These are phyloP conservation scores for Dioscorea zingiberensis DNA, from an alignment of 106 monocot species.

Conservation along the genomic window DNA sequence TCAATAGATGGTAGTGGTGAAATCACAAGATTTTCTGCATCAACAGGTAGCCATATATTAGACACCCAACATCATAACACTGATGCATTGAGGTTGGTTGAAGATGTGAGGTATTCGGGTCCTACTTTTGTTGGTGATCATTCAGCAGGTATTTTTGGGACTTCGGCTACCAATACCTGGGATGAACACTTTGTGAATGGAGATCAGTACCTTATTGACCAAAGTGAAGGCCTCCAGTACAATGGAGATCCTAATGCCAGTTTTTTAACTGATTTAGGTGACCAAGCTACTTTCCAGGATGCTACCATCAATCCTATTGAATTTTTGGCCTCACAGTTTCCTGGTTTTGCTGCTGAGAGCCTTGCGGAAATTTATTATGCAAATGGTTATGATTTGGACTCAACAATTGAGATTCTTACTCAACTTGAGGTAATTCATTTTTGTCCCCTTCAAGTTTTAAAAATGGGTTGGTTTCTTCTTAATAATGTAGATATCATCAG, in stretches of 20 bases:
- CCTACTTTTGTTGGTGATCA: constrained; percentile 15
- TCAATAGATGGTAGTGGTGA: constrained; percentile 49
- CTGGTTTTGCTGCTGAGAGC: constrained; percentile 51
- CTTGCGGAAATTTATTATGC: constrained; percentile 62
- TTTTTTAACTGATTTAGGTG: constrained; percentile 26
- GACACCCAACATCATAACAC: constrained; percentile 2
- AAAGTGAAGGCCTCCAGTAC: constrained; percentile 22
- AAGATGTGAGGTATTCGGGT: constrained; percentile 20
- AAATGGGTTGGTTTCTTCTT: no score
- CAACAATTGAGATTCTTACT: constrained; percentile 53
- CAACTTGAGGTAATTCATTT: constrained; percentile 55
- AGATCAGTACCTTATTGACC: constrained; percentile 15
- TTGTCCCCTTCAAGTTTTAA: no score
- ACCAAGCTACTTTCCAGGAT: constrained; percentile 22
- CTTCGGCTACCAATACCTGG: constrained; percentile 27
- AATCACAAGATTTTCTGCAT: constrained; percentile 27
- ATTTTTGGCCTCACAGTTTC: constrained; percentile 54
- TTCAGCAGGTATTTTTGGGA: constrained; percentile 14
- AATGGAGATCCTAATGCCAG: constrained; percentile 28
- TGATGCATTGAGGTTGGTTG: constrained; percentile 11
- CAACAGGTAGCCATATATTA: constrained; percentile 11
- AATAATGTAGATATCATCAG: no score
- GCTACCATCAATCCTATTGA: constrained; percentile 35
- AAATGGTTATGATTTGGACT: constrained; percentile 60
- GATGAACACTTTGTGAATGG: constrained; percentile 33